phyloP scores from a whole-genome alignment of 2,329 filamentous ascomycete species.

The Passalora sequoiae region DNA sequence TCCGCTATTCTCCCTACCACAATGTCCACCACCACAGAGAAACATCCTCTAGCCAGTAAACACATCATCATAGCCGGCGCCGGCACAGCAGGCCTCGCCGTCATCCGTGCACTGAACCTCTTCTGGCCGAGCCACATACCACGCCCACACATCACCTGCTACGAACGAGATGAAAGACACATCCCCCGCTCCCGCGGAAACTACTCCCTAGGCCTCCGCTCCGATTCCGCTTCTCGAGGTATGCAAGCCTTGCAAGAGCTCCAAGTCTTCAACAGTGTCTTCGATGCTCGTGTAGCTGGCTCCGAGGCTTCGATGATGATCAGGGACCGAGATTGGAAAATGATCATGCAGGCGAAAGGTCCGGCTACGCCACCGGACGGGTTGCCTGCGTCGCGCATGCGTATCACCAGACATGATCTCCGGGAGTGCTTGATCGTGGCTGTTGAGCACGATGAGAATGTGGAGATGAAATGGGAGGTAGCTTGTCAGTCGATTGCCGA shows the following conservation, averaged over 20 bases:
- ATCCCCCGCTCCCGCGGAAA: not conserved
- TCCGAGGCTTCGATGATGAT: not conserved
- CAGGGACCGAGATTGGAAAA: not conserved
- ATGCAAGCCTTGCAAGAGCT: slow-evolving; percentile 4
- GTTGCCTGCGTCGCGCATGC: slow-evolving; percentile 1
- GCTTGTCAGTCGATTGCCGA: not conserved
- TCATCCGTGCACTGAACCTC: slow-evolving; percentile 1
- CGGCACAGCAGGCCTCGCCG: slow-evolving; percentile 7
- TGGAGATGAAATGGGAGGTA: slow-evolving; percentile 5
- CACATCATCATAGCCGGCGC: slow-evolving; percentile 9
- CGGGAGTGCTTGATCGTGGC: slow-evolving; percentile 1
- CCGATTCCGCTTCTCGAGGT: not conserved
- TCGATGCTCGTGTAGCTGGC: slow-evolving; percentile 3
- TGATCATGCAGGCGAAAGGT: not conserved
- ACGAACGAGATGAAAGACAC: slow-evolving; percentile 5
- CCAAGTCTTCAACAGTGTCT: slow-evolving; percentile 4
- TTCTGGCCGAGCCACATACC: slow-evolving; percentile 2
- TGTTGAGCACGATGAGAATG: not conserved
- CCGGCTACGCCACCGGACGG: slow-evolving; percentile 1
- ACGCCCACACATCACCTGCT: slow-evolving; percentile 4
- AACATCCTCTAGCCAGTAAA: slow-evolving; percentile 4
- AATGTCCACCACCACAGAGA: no score
- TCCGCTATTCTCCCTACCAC: no score
- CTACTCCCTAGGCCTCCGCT: slow-evolving; percentile 8
- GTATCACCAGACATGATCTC: slow-evolving; percentile 1